Evolutionary conservation across 495 filamentous ascomycete species (phyloP), one percentile per base, ranked within the genome.

Genomic region (Aspergillus biplanus): DNA sequence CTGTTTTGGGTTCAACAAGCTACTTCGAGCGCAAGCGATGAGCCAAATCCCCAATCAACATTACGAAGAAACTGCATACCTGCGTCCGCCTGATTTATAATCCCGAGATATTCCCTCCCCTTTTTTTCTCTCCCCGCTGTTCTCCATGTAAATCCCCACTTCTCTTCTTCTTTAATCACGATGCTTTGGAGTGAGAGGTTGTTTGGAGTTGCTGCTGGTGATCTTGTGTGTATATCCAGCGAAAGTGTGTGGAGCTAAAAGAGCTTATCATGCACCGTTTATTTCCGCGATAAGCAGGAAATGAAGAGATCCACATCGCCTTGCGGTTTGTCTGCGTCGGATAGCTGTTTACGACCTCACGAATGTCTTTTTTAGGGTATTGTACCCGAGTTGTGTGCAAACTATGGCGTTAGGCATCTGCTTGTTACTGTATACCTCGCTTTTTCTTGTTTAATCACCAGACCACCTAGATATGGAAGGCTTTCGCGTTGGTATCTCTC

Each of bases 21-120:
- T 99, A 85, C 75, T 99, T 99, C 72, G 93, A 97, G 76, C 85
- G 94, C 69, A 90, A 83, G 72, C 87, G 93, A 76, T 97, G 82
- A 87, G 21, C 16, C 5, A 49, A 13, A 49, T 16, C 5, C 18
- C 47, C 47, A 6, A 7, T 31, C n/a, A 7, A n/a, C 32, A 27
- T 2, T 27, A 27, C 21, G 21, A 27, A 27, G 21, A 27, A 27
- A 27, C 21, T 27, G 2, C 21, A 27, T 27, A 27, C 21, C 21
- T 27, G 21, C 21, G 21, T 33, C 54, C 42, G n/a, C 34, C 57
- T 44, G 32, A 32, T 44, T 39, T 44, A 6, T 11, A 11, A 0
- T 44, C 4, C 39, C 7, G 39, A 44, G 4, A 44, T 44, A 12
- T n/a, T 12, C 39, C 39, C n/a, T 44, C n/a, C n/a, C 39, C 4